Evolutionary conservation across 768 basidiomycete genomes (phyloP), one percentile per base, ranked within the genome.

Genomic region (Thelephora aurantiotincta): DNA sequence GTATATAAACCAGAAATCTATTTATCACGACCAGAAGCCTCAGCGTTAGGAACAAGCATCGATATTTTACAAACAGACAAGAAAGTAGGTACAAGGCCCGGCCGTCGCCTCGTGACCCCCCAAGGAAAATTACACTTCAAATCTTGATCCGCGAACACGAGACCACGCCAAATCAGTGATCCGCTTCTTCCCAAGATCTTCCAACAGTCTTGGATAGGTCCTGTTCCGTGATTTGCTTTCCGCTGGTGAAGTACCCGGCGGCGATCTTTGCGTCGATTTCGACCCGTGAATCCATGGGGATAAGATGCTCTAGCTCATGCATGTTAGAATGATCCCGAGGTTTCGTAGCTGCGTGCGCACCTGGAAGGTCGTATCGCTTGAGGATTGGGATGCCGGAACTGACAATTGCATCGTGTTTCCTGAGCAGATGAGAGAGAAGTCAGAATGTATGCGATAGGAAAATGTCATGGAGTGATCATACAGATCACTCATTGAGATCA

Each of bases 201-300:
- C 90, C 90, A 0, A 91, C 86, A 0, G 90, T 92, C 73, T 83
- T 87, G 46, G 77, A 65, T 34, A 94, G 65, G 62, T 94, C 90
- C 14, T 73, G 82, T 58, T 88, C 74, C 0, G 78, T 80, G 36
- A 93, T 60, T 57, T 81, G 70, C 63, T 85, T 85, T 2, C 80
- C 81, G 51, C 74, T 83, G 26, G 84, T 80, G 66, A 88, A 94
- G 62, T 97, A 98, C 6, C 92, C 93, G 4, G 88, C 82, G 11
- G 88, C 87, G 55, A 92, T 91, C 75, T 96, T 97, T 33, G 93
- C 93, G 54, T 96, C 89, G 52, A 94, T 96, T 68, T 97, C 93
- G 22, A 97, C 93, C 13, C 80, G 76, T 37, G 84, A 84, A 63
- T 91, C 87, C 33, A 83, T 85, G 0, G 90, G 91, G 52, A 96